Evolutionary conservation across 495 filamentous ascomycete species (phyloP).

Genomic region (Trichodelitschia bisporula): DNA sequence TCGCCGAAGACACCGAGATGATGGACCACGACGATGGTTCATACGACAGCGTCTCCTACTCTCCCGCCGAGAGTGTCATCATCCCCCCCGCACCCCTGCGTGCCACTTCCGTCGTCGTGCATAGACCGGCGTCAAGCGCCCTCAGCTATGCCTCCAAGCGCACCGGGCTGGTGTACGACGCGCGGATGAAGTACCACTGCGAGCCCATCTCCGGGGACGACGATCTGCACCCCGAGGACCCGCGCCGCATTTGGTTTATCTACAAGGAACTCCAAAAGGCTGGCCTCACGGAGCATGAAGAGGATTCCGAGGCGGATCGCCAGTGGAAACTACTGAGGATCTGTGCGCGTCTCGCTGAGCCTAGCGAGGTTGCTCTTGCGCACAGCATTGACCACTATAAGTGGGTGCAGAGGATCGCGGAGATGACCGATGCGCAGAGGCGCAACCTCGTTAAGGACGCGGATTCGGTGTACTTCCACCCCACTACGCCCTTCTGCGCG

Average conservation of each 20-base stretch:
- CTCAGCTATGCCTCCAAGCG: constrained; percentile 15
- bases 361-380: constrained; percentile 50
- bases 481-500: constrained; percentile 53
- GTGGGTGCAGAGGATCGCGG: constrained; percentile 44
- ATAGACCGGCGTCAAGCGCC: constrained; percentile 2
- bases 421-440: constrained; percentile 32
- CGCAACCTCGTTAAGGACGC: constrained; percentile 34
- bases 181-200: constrained; percentile 75
- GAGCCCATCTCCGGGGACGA: constrained; percentile 24
- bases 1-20: no score
- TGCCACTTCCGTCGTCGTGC: no score
- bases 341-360: constrained; percentile 42
- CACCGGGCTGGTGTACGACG: constrained; percentile 66
- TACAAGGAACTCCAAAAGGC: constrained; percentile 59
- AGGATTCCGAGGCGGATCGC: constrained; percentile 17
- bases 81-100: no score
- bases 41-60: no score
- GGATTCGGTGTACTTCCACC: constrained; percentile 80
- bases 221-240: constrained; percentile 88
- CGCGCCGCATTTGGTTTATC: constrained; percentile 69
- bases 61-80: no score
- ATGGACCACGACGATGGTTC: no score
- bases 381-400: constrained; percentile 51
- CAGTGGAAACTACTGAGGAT: constrained; percentile 51
- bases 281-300: constrained; percentile 45